These are phyloP conservation scores for Sporothrix variecibatus DNA, from an alignment of 2,329 filamentous ascomycete genomes.

Conservation along the genomic window DNA sequence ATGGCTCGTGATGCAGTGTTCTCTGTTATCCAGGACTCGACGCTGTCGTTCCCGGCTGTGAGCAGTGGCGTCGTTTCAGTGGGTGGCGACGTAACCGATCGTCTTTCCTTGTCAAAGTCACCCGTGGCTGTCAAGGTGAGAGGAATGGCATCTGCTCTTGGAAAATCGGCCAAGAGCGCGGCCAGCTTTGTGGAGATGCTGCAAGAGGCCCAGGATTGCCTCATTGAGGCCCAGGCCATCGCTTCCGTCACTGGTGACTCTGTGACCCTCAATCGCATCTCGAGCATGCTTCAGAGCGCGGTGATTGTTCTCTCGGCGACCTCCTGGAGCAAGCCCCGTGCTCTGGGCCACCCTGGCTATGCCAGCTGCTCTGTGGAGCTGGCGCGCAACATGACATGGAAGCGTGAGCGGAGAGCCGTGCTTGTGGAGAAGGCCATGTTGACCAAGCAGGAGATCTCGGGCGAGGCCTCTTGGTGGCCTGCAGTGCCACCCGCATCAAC, in stretches of 20 bases:
- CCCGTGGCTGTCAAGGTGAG: conserved; percentile 40
- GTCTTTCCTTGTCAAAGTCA: conserved; percentile 40
- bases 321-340: conserved; percentile 48
- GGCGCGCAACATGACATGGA: conserved; percentile 68
- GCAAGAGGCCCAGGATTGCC: conserved; percentile 64
- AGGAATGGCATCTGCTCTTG: conserved; percentile 26
- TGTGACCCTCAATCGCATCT: conserved; percentile 63
- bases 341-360: conserved; percentile 55
- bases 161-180: conserved; percentile 33
- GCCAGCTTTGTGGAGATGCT: conserved; percentile 61
- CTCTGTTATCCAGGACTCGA: conserved; percentile 89
- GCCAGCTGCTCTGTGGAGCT: conserved; percentile 68
- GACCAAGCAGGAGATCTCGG: conserved; percentile 37
- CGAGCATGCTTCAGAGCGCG: conserved; percentile 64
- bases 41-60: conserved; percentile 79
- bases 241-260: conserved; percentile 58
- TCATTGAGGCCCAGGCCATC: conserved; percentile 64
- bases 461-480: conserved; percentile 29
- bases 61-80: conserved; percentile 36
- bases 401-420: conserved; percentile 62
- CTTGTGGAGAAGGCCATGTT: conserved; percentile 48
- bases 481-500: conserved; percentile 35
- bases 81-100: conserved; percentile 45
- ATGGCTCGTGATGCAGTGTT: conserved; percentile 82
- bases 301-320: conserved; percentile 67